Base-by-base conservation (phyloP, 441 rosid species). In the Aleurites moluccanus region DNA sequence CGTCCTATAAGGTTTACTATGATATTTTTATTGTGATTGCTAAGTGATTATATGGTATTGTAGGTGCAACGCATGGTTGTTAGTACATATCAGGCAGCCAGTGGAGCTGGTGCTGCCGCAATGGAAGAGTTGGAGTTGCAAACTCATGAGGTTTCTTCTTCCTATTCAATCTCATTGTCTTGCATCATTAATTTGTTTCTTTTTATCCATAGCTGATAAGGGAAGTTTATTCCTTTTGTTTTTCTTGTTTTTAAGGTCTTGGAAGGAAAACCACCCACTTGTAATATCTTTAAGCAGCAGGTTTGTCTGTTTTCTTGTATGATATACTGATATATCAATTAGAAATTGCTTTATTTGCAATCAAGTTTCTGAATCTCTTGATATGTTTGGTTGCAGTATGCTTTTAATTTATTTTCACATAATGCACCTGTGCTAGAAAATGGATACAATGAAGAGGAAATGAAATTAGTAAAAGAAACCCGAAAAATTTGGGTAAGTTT, bases 21-120 rank as follows among this genome's bases (percentile, higher is more conserved):
- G n/a, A n/a, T n/a, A n/a, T n/a, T n/a, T n/a, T n/a, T n/a, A n/a
- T n/a, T n/a, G n/a, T n/a, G n/a, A n/a, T 67, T 44, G 2, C 25
- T 49, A 65, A 65, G 20, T 60, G 69, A 21, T 38, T 18, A 42
- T 38, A 59, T n/a, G n/a, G 13, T 72, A 23, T 33, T 78, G 67
- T 77, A 95, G 98, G 99, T 96, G 50, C 82, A 75, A 59, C 91
- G 97, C 23, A 93, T 96, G 99, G 98, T 96, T 72, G 97, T 95
- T 55, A 96, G 97, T 76, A 96, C 99, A n/a, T 96, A 96, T 80
- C 98, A 93, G 83, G 99, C 98, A 45, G 99, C 98, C 63, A 93
- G 99, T 78, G 98, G 98, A 73, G 98, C 97, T 69, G 98, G 99
- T 81, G 98, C 99, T 83, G 95, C 97, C 73, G 98, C 98, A 15